Base-by-base conservation (phyloP, 306 rosid species). In the Coriaria nepalensis region DNA sequence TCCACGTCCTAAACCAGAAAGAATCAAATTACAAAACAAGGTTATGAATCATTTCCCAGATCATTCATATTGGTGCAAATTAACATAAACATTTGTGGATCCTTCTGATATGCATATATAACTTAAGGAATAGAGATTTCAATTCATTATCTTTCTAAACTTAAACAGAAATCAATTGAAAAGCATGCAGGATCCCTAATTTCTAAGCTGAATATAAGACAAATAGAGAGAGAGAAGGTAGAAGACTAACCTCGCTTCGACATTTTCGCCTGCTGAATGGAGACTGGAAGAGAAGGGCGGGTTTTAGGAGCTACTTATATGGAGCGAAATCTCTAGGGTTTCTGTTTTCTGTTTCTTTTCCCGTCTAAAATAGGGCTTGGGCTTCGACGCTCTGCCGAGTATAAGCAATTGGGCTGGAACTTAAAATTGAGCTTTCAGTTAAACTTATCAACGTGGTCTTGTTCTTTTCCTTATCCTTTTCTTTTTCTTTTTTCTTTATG, bases 221-320 rank as follows among this genome's bases (percentile, higher is more conserved):
- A 11, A 9, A 4, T 2, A 6, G 5, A 44, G 5, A 4, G 9
- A 4, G 37, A 38, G 6, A 12, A 4, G 8, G 10, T 8, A 35
- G 33, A 2, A 14, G 4, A 13, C 77, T 46, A 6, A 81, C 87
- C 82, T 66, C 76, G 72, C 82, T 69, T 86, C 70, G 80, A 79
- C 78, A 71, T 78, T 35, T 56, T 59, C 9, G 39, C 52, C 71
- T 13, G 73, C 70, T 29, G 40, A 40, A 39, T 9, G 14, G 36
- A 20, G 54, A 59, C 55, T 34, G 35, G 6, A 13, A 15, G 32
- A n/a, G 15, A 0, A 2, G 0, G 2, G 43, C 50, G 74, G 79
- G 62, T 60, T 73, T 52, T 50, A 12, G 14, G 13, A 9, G 4
- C 3, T 4, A 33, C 20, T 50, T 77, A 70, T 46, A 55, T 33